Base-by-base conservation (phyloP, 1,284 basidiomycete species). In the Malassezia slooffiae region DNA sequence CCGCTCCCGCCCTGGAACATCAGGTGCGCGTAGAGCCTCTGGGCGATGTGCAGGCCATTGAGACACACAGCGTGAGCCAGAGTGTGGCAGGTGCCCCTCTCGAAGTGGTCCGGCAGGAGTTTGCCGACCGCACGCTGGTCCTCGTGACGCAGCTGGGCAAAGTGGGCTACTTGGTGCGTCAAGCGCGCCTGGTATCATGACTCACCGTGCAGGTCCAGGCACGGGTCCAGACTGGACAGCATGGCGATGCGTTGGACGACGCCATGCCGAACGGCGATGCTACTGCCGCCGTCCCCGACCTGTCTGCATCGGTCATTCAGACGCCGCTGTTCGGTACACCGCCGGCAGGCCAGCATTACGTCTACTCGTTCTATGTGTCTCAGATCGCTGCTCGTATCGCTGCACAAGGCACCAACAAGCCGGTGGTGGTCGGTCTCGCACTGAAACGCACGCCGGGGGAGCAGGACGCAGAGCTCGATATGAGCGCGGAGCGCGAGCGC, bases 301-400 rank as follows among this genome's bases (percentile, higher is more conserved):
- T n/a, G n/a, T n/a, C n/a, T n/a, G n/a, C n/a, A n/a, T n/a, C n/a
- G n/a, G 24, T 53, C 21, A 43, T 40, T n/a, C 51, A 49, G n/a
- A 48, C 52, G 34, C 54, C 57, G 32, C 35, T 58, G n/a, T 56
- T 56, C 38, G 54, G 56, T 8, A 47, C 47, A 11, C 56, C 56
- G 10, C 48, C 48, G 13, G 6, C 12, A 11, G 34, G 13, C 6
- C 21, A 38, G 31, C 21, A 15, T 4, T 38, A 45, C 21, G 2
- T 48, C n/a, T 48, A 48, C 16, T 16, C 40, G 16, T 22, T 48
- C 9, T 48, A 48, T 22, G 40, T 41, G 1, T 34, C 39, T 10
- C 40, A 43, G 17, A 38, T 48, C 23, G 46, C 46, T 4, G 15
- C 37, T 5, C 17, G 21, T 9, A 26, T 41, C 12, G 11, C n/a